Conservation (phyloP, 805 yeast genomes). For the Starmerella stellata region DNA sequence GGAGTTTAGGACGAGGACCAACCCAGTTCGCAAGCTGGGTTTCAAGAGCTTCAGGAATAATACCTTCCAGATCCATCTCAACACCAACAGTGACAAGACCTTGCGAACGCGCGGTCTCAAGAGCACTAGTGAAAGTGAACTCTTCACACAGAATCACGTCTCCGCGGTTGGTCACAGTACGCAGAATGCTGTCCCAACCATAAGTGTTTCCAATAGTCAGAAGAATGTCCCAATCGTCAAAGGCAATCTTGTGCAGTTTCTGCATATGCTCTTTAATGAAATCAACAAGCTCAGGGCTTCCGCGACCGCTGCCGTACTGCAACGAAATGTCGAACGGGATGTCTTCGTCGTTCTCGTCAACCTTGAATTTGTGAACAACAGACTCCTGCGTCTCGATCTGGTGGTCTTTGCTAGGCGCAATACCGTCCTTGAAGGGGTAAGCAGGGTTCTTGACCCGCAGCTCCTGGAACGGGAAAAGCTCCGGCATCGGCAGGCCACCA, state of each 20-base stretch:
- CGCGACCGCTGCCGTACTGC: slow-evolving; percentile 79
- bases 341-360: slow-evolving; percentile 23
- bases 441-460: slow-evolving; percentile 38
- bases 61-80: slow-evolving; percentile 61
- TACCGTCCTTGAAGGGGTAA: slow-evolving; percentile 73
- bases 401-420: slow-evolving; percentile 21
- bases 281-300: slow-evolving; percentile 49
- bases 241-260: slow-evolving; percentile 30
- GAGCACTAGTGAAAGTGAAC: slow-evolving; percentile 64
- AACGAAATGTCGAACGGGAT: slow-evolving; percentile 68
- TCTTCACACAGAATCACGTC: slow-evolving; percentile 75
- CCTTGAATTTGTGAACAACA: slow-evolving; percentile 20
- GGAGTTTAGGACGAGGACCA: slow-evolving; percentile 44
- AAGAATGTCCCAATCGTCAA: slow-evolving; percentile 55
- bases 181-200: slow-evolving; percentile 64
- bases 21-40: slow-evolving; percentile 49
- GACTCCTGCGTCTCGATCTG: slow-evolving; percentile 26
- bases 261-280: slow-evolving; percentile 55
- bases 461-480: slow-evolving; percentile 80
- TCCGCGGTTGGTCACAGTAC: slow-evolving; percentile 60
- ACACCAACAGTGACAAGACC: slow-evolving; percentile 55
- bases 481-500: slow-evolving; percentile 86
- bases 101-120: slow-evolving; percentile 61
- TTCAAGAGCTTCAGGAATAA: slow-evolving; percentile 54
- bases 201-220: slow-evolving; percentile 77